These are phyloP conservation scores for Colletotrichum australisinense DNA, from an alignment of 2,329 filamentous ascomycete genomes.

Conservation along the genomic window DNA sequence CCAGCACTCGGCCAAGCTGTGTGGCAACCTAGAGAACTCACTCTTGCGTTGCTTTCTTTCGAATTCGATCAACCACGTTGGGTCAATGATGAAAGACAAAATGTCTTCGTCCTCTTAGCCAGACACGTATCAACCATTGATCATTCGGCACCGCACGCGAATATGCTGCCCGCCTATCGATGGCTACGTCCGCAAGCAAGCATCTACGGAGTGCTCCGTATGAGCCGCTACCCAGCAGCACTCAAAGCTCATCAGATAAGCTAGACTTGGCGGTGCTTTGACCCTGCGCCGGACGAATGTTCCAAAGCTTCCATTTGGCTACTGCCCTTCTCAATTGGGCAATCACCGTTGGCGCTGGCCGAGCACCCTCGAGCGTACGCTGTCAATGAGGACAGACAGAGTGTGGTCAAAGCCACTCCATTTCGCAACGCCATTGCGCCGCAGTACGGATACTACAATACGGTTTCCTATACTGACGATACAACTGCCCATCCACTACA, in stretches of 20 bases:
- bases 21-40: too few relatives aligned
- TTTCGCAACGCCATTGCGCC: neutral
- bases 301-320: slow-evolving; percentile 34
- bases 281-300: slow-evolving; percentile 28
- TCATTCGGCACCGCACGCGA: neutral
- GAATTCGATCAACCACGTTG: neutral
- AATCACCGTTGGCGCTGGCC: slow-evolving; percentile 4
- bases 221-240: neutral
- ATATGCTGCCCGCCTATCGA: neutral
- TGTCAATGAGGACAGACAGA: slow-evolving; percentile 17
- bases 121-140: neutral
- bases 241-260: slow-evolving; percentile 17
- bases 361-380: slow-evolving; percentile 10
- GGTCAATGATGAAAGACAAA: neutral
- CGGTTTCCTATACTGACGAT: neutral
- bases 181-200: neutral
- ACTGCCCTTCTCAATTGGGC: slow-evolving; percentile 26
- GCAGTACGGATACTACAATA: neutral
- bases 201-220: neutral
- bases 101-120: neutral
- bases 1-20: neutral
- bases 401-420: slow-evolving; percentile 27
- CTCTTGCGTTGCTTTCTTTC: neutral
- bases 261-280: slow-evolving; percentile 31
- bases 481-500: neutral